These are phyloP conservation scores for Ophiostoma sp. DNA, from an alignment of 2,329 filamentous ascomycete species.

Conservation along the genomic window DNA sequence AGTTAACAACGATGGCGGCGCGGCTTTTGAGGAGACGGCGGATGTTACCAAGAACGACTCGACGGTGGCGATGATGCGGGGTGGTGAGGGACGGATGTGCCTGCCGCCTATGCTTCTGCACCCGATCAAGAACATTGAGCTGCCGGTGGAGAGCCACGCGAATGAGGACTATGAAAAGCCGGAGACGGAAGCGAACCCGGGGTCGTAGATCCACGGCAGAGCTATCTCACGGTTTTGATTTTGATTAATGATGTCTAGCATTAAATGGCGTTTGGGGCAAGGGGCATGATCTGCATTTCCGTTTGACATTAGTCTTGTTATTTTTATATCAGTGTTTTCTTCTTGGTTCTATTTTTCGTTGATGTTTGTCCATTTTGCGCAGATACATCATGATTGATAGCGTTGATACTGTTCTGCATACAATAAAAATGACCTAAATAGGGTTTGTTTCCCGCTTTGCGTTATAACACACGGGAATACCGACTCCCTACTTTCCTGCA, in stretches of 20 bases:
- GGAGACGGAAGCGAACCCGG: constrained; percentile 48
- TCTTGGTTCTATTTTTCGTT: constrained; percentile 6
- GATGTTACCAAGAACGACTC: constrained; percentile 48
- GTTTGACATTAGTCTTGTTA: background rate
- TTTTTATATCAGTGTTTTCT: constrained; percentile 1
- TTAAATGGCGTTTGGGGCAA: constrained; percentile 8
- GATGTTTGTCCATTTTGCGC: background rate
- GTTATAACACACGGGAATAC: too few relatives aligned
- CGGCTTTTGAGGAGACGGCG: constrained; percentile 62
- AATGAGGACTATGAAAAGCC: constrained; percentile 43
- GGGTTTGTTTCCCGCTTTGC: too few relatives aligned
- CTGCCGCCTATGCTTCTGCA: constrained; percentile 84
- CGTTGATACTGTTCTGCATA: background rate
- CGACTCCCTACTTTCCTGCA: too few relatives aligned
- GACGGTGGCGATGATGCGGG: constrained; percentile 48
- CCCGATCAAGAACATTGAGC: constrained; percentile 72
- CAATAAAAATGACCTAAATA: background rate
- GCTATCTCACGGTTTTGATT: background rate
- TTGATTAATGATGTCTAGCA: constrained; percentile 10
- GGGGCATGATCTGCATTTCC: background rate
- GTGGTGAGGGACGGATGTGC: constrained; percentile 82
- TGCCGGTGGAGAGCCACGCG: constrained; percentile 55
- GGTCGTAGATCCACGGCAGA: constrained; percentile 30
- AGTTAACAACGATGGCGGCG: constrained; percentile 72
- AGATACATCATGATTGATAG: constrained; percentile 1